Evolutionary conservation across 257 asterid genomes (phyloP).

Genomic region (Phtheirospermum japonicum): DNA sequence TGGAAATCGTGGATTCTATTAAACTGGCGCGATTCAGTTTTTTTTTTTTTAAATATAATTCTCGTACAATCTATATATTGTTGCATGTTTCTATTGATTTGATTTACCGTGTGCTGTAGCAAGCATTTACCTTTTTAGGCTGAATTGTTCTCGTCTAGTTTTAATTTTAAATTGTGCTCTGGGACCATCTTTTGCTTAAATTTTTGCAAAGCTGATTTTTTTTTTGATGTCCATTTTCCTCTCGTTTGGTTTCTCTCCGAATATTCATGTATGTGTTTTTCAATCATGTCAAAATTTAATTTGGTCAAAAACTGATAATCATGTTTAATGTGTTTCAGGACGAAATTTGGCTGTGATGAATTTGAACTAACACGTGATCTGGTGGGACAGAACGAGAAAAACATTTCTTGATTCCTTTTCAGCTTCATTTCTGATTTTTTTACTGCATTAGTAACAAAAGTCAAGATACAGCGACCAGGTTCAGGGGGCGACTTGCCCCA

Average conservation of each 20-base stretch:
- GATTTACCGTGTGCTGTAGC: background rate
- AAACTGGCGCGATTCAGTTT: conserved; percentile 8
- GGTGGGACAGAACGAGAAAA: conserved; percentile 14
- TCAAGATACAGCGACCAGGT: conserved; percentile 68
- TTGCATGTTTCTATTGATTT: background rate
- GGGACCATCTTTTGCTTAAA: conserved; percentile 8
- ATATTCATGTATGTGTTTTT: conserved; percentile 6
- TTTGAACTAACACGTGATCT: conserved; percentile 10
- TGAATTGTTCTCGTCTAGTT: background rate
- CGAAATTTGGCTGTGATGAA: conserved; percentile 7
- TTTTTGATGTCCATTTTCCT: background rate
- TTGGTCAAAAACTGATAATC: conserved; percentile 20
- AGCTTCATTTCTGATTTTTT: conserved; percentile 20
- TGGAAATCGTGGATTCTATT: background rate
- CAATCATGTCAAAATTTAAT: conserved; percentile 8
- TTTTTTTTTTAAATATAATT: background rate
- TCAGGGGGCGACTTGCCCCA: conserved; percentile 97
- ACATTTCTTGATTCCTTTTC: conserved; percentile 9
- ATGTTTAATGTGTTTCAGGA: conserved; percentile 24
- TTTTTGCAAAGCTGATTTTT: background rate
- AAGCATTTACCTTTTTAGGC: conserved; percentile 10
- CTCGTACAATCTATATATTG: background rate
- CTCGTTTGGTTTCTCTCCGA: conserved; percentile 12
- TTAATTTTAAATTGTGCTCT: conserved; percentile 11
- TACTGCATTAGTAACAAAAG: conserved; percentile 20